Conservation (phyloP, 2,329 filamentous ascomycete species). For the Alternaria panax region DNA sequence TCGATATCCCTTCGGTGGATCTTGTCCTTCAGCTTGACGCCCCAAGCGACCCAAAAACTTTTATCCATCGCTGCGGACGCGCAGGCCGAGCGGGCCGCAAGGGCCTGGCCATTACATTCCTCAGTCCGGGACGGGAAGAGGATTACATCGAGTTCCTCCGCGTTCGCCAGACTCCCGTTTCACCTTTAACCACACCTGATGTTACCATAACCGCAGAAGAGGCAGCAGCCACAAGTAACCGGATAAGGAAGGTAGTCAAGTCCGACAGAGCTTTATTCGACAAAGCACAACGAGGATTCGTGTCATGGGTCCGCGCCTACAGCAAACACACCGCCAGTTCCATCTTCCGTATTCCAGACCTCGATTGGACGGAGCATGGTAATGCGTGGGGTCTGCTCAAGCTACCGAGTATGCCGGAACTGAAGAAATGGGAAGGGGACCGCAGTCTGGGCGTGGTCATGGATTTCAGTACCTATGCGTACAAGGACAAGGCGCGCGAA, state of each 20-base stretch:
- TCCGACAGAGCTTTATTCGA: conserved; percentile 76
- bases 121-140: conserved; percentile 84
- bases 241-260: conserved; percentile 67
- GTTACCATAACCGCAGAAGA: conserved; percentile 68
- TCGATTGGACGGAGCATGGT: conserved; percentile 85
- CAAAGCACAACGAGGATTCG: conserved; percentile 89
- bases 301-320: conserved; percentile 92
- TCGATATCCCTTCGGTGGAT: conserved; percentile 92
- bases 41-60: conserved; percentile 85
- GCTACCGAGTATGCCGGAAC: conserved; percentile 92
- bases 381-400: conserved; percentile 85
- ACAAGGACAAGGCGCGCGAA: conserved; percentile 57
- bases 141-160: conserved; percentile 89
- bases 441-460: conserved; percentile 51
- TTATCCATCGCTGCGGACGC: conserved; percentile 70
- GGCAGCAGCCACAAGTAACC: conserved; percentile 63
- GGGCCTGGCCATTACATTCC: conserved; percentile 83
- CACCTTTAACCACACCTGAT: conserved; percentile 64
- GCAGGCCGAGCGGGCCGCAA: conserved; percentile 70
- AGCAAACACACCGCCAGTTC: conserved; percentile 88
- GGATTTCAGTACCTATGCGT: conserved; percentile 52
- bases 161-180: conserved; percentile 84
- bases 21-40: conserved; percentile 89
- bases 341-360: conserved; percentile 82
- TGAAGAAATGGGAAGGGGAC: conserved; percentile 57